Base-by-base conservation (phyloP, 1,139 yeast genomes). In the Yamadazyma atmosphaerica region DNA sequence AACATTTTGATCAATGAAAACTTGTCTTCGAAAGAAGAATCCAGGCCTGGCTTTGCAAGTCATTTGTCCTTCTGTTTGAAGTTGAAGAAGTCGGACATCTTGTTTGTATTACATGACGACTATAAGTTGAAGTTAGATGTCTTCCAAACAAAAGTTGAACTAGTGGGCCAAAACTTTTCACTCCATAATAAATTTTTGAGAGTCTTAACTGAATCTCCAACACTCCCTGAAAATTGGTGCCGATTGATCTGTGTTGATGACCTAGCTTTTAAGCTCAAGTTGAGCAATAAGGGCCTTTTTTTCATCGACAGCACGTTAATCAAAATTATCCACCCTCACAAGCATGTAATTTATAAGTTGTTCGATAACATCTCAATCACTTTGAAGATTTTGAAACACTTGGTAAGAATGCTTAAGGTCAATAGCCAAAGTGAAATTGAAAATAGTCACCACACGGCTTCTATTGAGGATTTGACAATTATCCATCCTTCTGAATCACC, bases 361-460 rank as follows among this genome's bases (percentile, higher is more conserved):
- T 81, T 84, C 57, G 89, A 83, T 48, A 79, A 78, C 44, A 53
- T 83, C 12, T 72, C 85, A 1, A 68, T 80, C 1, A 61, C 80
- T 10, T 50, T 71, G 4, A 83, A 83, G 47, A 60, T 78, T 1
- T 52, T 77, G 14, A 81, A 81, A 46, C 85, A 81, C 46, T 61
- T 82, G 43, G 52, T 73, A 4, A 62, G 63, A 39, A 68, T 79
- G 9, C 55, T 82, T 37, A 69, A 68, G 36, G 57, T 65, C 9
- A 40, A 60, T 54, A 28, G 36, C n/a, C 19, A 10, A 4, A 26
- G 7, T 14, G 9, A 11, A 9, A 16, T 13, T 6, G 9, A n/a
- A 6, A 11, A 21, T n/a, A 19, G 34, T n/a, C 24, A 36, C 26
- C 10, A 57, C 47, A 31, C n/a, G n/a, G n/a, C n/a, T n/a, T n/a